Evolutionary conservation across 2,329 filamentous ascomycete genomes (phyloP).

Genomic region (Fusarium lateritium): DNA sequence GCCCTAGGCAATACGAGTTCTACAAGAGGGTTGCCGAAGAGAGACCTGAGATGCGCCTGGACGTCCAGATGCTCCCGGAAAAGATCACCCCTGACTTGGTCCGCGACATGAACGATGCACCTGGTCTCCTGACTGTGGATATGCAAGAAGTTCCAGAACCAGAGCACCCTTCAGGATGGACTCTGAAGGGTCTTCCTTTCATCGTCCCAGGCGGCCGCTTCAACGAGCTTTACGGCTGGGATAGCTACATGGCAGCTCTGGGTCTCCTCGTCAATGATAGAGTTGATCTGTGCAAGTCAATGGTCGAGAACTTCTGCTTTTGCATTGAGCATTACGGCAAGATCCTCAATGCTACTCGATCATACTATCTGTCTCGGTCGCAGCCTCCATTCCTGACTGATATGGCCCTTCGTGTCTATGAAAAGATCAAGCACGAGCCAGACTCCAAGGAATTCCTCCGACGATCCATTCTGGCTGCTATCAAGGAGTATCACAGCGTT

Average conservation of each 20-base stretch:
- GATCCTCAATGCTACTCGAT: conserved; percentile 95
- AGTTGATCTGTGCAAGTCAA: conserved; percentile 89
- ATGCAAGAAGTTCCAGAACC: conserved; percentile 84
- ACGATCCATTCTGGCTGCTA: conserved; percentile 86
- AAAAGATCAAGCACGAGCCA: conserved; percentile 90
- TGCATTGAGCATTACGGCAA: conserved; percentile 99
- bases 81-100: conserved; percentile 87
- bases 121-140: conserved; percentile 89
- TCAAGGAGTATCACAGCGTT: conserved; percentile 95
- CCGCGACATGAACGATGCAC: conserved; percentile 86
- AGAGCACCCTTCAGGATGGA: conserved; percentile 71
- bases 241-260: conserved; percentile 98
- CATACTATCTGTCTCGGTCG: conserved; percentile 94
- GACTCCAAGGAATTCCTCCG: conserved; percentile 86
- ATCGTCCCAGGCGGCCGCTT: conserved; percentile 98
- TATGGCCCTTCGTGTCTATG: conserved; percentile 94
- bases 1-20: conserved; percentile 90
- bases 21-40: conserved; percentile 85
- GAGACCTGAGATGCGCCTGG: conserved; percentile 86
- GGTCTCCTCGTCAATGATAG: conserved; percentile 89
- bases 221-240: conserved; percentile 99
- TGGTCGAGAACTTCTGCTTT: conserved; percentile 98
- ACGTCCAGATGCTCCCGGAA: conserved; percentile 84
- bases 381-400: conserved; percentile 98
- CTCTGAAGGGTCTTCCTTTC: conserved; percentile 86